Base-by-base conservation (phyloP, 257 asterid species). In the Coffea eugenioides region DNA sequence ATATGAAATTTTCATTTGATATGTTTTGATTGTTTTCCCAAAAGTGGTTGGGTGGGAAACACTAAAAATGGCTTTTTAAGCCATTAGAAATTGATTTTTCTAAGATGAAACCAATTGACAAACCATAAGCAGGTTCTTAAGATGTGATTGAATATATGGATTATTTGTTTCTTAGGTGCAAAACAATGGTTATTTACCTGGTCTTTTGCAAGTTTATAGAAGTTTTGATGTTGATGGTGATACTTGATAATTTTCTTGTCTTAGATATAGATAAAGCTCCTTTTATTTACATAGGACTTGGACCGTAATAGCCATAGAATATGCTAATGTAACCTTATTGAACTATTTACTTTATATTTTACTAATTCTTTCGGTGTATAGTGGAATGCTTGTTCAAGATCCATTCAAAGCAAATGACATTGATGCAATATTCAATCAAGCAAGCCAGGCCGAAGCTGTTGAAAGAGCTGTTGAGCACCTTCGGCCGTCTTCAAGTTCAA, bases 311-410 rank as follows among this genome's bases (percentile, higher is more conserved):
- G 31, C 31, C 31, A 31, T 71, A 59, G 4, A 39, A 39, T 4
- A 39, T 39, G 43, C 4, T 39, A 54, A 12, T 48, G 5, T 8
- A 13, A 11, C 18, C 14, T 11, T 14, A 54, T 1, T 54, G 59
- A 9, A 54, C 4, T 39, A 39, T 39, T 39, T 39, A 39, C 4
- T 39, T 84, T 20, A 45, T 31, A 71, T 65, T 76, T 70, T 71
- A 43, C 77, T 52, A 62, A 82, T 82, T 70, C 43, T 51, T 41
- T 73, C 71, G 3, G 74, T 80, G 70, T 81, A 61, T 83, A 94
- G 98, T 84, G 98, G 97, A 68, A 91, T 92, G 94, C 90, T 94
- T 77, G 97, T 94, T 75, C 97, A 84, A 84, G 98, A 88, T 81
- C 97, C 97, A 61, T 85, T 94, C 9, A 94, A 81, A 77, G 80